These are phyloP conservation scores for Zelopaecilomyces penicillatus DNA, from an alignment of 2,329 filamentous ascomycete genomes.

Conservation along the genomic window DNA sequence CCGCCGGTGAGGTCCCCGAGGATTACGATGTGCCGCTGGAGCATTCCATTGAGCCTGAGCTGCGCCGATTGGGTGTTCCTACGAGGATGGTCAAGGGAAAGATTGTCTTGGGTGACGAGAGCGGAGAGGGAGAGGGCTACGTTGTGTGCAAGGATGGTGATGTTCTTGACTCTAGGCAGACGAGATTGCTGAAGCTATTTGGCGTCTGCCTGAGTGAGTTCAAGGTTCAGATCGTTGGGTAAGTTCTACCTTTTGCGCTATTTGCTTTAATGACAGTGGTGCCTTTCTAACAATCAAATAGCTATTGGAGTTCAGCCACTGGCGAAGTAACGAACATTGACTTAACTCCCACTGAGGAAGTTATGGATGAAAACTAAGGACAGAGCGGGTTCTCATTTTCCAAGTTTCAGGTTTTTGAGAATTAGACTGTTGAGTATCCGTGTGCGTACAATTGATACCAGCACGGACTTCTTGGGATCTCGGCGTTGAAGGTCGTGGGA, in stretches of 20 bases:
- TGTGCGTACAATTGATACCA: conserved; percentile 27
- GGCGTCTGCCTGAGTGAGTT: conserved; percentile 88
- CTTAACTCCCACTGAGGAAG: conserved; percentile 29
- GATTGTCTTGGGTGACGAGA: conserved; percentile 59
- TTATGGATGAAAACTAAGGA: conserved; percentile 16
- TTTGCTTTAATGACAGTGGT: not conserved
- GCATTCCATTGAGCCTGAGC: conserved; percentile 81
- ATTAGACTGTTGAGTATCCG: conserved; percentile 17
- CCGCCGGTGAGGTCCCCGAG: conserved; percentile 67
- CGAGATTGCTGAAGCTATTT: conserved; percentile 88
- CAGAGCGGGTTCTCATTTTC: conserved; percentile 11
- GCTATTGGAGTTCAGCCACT: conserved; percentile 54
- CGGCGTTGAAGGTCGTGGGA: conserved; percentile 27
- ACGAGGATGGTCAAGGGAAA: conserved; percentile 83
- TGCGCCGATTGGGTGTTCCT: conserved; percentile 82
- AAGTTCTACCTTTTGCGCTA: conserved; percentile 24
- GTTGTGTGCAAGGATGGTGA: conserved; percentile 79
- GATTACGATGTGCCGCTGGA: conserved; percentile 81
- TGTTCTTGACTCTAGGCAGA: conserved; percentile 82
- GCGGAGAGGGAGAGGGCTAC: conserved; percentile 52
- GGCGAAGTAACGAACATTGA: conserved; percentile 50
- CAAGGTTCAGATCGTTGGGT: conserved; percentile 68
- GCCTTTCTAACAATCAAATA: conserved; percentile 15
- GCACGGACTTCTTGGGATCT: conserved; percentile 23
- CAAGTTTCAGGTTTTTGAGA: conserved; percentile 7